Conservation (phyloP, 139 green algal species). For the Dunaliella sp. region DNA sequence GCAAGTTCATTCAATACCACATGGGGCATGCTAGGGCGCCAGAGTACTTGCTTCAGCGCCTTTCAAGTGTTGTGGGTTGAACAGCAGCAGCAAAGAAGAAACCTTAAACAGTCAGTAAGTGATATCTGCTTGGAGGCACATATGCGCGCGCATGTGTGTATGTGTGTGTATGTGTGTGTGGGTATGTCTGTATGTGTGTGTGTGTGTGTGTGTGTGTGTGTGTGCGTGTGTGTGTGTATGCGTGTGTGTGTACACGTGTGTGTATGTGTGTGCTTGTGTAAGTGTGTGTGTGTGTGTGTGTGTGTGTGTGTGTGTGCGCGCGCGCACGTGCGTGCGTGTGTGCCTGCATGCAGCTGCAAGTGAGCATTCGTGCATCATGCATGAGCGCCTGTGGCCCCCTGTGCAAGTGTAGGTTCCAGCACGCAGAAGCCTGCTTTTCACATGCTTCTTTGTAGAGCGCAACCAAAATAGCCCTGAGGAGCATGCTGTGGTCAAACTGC, state of each 20-base stretch:
- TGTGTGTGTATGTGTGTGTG: background rate
- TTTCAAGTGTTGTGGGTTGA: no score
- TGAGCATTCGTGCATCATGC: background rate
- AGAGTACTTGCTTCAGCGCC: slow-evolving; percentile 76
- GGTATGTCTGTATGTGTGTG: background rate
- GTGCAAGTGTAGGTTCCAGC: background rate
- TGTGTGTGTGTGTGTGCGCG: background rate
- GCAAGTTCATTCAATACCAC: slow-evolving; percentile 18
- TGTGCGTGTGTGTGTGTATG: background rate
- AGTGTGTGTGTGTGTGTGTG: background rate
- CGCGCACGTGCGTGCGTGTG: background rate
- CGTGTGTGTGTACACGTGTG: background rate
- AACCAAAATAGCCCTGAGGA: no score
- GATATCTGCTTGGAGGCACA: background rate
- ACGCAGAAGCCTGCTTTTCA: background rate
- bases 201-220: background rate
- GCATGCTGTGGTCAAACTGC: no score
- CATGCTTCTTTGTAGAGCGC: background rate
- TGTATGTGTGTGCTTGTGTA: slow-evolving; percentile 10
- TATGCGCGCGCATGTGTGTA: background rate
- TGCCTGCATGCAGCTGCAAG: background rate
- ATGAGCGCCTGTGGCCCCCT: background rate
- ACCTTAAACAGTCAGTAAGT: background rate
- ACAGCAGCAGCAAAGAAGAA: no score
- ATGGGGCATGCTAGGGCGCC: slow-evolving; percentile 87